phyloP scores from a whole-genome alignment of 352 stramenopile genomes.

The Pythium dissimile region DNA sequence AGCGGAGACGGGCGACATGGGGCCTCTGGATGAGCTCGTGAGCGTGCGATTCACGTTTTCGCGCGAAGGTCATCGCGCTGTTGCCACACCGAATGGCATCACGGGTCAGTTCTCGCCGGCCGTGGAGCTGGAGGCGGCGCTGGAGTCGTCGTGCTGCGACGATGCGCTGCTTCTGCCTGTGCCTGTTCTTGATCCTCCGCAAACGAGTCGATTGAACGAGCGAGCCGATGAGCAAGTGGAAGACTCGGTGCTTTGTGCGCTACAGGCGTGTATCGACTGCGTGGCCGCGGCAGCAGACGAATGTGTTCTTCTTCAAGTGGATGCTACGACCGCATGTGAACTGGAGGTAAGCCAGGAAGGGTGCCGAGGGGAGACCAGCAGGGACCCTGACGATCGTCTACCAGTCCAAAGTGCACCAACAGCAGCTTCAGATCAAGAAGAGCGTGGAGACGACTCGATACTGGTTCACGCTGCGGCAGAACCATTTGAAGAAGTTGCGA shows the following conservation, averaged over 20 bases:
- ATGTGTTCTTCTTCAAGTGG: neutral
- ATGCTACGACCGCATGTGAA: too few species aligned
- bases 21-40: conserved; percentile 32
- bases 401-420: too few species aligned
- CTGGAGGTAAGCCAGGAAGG: neutral
- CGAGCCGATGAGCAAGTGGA: neutral
- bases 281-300: conserved; percentile 6
- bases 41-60: conserved; percentile 61
- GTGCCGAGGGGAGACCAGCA: too few species aligned
- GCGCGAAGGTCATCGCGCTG: conserved; percentile 17
- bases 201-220: conserved; percentile 11
- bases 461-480: too few species aligned
- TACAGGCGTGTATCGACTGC: conserved; percentile 32
- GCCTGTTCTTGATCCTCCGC: neutral
- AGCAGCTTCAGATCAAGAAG: too few species aligned
- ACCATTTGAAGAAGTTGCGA: too few species aligned
- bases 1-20: conserved; percentile 7
- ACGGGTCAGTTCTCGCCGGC: conserved; percentile 50
- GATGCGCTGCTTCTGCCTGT: neutral
- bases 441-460: too few species aligned
- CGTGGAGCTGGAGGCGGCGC: conserved; percentile 39
- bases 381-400: too few species aligned
- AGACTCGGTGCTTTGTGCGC: conserved; percentile 15
- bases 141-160: conserved; percentile 31
- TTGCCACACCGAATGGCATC: conserved; percentile 14